A percentile compares a stretch with the other conserved stretches of the same genome.
These are phyloP conservation scores for Prunus mira DNA, from an alignment of 306 rosid genomes.

Conservation along the genomic window DNA sequence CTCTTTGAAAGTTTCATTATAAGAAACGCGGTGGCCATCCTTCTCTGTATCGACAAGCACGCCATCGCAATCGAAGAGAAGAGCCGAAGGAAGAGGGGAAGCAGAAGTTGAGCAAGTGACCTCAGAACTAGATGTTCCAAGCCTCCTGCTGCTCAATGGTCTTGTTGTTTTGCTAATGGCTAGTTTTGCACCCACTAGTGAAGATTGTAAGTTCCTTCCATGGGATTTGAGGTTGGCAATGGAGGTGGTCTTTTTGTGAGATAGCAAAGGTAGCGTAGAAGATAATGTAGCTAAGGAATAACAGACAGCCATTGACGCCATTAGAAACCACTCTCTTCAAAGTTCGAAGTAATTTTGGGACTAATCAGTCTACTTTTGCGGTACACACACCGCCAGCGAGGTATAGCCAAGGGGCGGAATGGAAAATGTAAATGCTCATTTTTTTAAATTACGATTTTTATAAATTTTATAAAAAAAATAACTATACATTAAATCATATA, in stretches of 20 bases:
- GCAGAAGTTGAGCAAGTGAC: slow-evolving; percentile 58
- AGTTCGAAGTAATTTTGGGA: not conserved
- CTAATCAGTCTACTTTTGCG: too few relatives aligned
- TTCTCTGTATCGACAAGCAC: slow-evolving; percentile 97
- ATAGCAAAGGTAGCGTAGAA: slow-evolving; percentile 23
- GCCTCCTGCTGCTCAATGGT: slow-evolving; percentile 1
- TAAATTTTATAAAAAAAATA: too few relatives aligned
- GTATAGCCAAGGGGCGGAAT: too few relatives aligned
- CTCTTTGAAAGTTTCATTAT: slow-evolving; percentile 88
- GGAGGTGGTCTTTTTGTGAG: slow-evolving; percentile 27
- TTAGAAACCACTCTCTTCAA: slow-evolving; percentile 17
- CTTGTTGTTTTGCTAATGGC: slow-evolving; percentile 23
- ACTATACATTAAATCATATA: too few relatives aligned
- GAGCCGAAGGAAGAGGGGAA: slow-evolving; percentile 71
- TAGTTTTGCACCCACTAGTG: slow-evolving; percentile 33
- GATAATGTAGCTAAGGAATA: slow-evolving; percentile 57
- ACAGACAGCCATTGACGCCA: slow-evolving; percentile 55
- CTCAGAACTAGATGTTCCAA: slow-evolving; percentile 16
- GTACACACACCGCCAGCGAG: too few relatives aligned
- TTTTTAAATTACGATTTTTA: too few relatives aligned
- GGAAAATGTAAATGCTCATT: too few relatives aligned
- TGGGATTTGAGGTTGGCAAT: slow-evolving; percentile 32
- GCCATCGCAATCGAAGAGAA: slow-evolving; percentile 94
- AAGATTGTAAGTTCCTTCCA: slow-evolving; percentile 33
- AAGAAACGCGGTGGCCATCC: slow-evolving; percentile 92